Conservation (phyloP, 768 basidiomycete genomes). For the Cystobasidium onofrii region DNA sequence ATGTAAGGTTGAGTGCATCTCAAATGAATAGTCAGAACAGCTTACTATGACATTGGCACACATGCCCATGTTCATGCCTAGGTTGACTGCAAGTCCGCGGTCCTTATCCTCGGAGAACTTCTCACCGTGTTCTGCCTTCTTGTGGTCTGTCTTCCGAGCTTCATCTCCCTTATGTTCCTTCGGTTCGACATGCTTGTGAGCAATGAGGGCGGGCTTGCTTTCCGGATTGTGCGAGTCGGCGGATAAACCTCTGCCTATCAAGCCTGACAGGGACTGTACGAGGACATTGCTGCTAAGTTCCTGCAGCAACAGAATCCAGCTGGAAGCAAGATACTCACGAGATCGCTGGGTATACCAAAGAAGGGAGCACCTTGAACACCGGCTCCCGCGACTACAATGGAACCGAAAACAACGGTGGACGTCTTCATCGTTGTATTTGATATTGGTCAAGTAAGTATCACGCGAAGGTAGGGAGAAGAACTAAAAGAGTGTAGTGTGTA, state of each 20-base stretch:
- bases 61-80: background rate
- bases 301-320: background rate
- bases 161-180: too few relatives aligned
- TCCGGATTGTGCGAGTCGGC: background rate
- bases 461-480: background rate
- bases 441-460: background rate
- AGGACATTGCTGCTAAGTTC: too few relatives aligned
- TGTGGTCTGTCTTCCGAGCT: too few relatives aligned
- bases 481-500: background rate
- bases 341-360: conserved; percentile 3
- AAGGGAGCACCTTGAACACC: conserved; percentile 18
- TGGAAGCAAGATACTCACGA: background rate
- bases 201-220: background rate
- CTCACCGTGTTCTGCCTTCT: too few relatives aligned
- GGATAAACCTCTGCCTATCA: background rate
- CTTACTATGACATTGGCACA: conserved; percentile 1
- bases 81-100: background rate
- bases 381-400: conserved; percentile 11
- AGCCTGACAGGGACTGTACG: background rate
- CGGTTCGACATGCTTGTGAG: too few relatives aligned
- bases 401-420: conserved; percentile 1
- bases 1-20: too few relatives aligned
- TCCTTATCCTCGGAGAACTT: background rate
- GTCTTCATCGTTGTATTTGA: background rate
- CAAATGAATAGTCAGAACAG: too few relatives aligned